Percentiles rank a stretch among this genome's conserved stretches.
Evolutionary conservation across 1,139 yeast genomes (phyloP).

Genomic region (Nakaseomyces bracarensis): DNA sequence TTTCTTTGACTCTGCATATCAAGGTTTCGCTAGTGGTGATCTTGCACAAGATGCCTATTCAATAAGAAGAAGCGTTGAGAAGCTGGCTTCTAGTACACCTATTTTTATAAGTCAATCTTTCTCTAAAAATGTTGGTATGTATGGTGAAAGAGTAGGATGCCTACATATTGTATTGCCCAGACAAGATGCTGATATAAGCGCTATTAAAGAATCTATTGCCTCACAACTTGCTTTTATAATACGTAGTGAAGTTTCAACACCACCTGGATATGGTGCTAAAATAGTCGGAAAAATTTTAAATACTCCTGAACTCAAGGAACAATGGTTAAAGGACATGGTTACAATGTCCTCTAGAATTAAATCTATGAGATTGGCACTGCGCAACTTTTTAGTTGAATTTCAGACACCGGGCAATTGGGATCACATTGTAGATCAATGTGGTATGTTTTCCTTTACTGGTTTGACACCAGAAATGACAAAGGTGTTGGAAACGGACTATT

Average conservation of each 20-base stretch:
- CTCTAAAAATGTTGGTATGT: conserved; percentile 95
- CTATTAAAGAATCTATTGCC: conserved; percentile 43
- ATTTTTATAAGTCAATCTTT: conserved; percentile 85
- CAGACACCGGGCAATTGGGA: conserved; percentile 89
- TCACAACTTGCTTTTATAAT: conserved; percentile 75
- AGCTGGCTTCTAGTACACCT: conserved; percentile 37
- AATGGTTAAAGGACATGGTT: conserved; percentile 80
- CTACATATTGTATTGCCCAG: conserved; percentile 58
- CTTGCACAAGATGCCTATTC: conserved; percentile 80
- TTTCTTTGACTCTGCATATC: conserved; percentile 91
- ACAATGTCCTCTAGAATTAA: conserved; percentile 84
- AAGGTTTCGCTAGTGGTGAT: conserved; percentile 92
- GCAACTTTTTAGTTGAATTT: conserved; percentile 51
- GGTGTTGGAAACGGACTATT: conserved; percentile 68
- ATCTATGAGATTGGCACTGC: conserved; percentile 63
- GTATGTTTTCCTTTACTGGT: conserved; percentile 96
- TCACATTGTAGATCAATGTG: conserved; percentile 84
- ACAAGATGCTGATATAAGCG: conserved; percentile 28
- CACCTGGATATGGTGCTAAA: conserved; percentile 95
- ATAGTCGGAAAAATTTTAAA: conserved; percentile 71
- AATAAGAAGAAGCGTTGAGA: conserved; percentile 68
- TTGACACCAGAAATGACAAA: conserved; percentile 71
- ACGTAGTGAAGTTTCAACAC: conserved; percentile 83
- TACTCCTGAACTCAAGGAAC: conserved; percentile 53
- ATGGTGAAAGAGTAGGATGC: conserved; percentile 96